Evolutionary conservation across 2,329 filamentous ascomycete genomes (phyloP), one percentile per base, ranked within the genome.

Genomic region (Colletotrichum sp.): DNA sequence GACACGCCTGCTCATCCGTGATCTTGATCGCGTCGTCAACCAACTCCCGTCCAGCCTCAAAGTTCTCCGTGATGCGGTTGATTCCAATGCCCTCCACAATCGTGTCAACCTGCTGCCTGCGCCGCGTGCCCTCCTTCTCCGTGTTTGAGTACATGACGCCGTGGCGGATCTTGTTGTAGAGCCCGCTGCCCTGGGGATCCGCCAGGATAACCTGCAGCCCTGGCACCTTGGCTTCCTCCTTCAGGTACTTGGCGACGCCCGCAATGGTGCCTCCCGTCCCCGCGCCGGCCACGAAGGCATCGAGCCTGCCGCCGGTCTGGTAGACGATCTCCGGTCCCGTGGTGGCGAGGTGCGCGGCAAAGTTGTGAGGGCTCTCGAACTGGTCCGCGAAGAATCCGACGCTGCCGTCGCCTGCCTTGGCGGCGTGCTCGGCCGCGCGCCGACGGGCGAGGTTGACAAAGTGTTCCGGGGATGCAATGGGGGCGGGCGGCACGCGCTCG

Each of bases 21-120:
- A 99, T 95, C 75, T 93, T 92, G 48, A 99, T 92, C 4, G 97
- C 96, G 85, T 98, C 96, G 83, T 98, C 95, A 69, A 99, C 92
- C 71, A 98, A 85, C 81, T 96, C 93, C 78, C 95, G 90, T 0
- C 96, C 97, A 32, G 93, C 93, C 83, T 98, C 95, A 78, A 99
- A 97, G 84, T 99, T 99, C 69, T 92, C 91, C 2, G 97, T 99
- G n/a, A 98, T 90, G 3, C 97, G 93, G 83, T 98, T 99, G 84
- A 99, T 95, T 2, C 97, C 97, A 78, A 99, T 95, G 2, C 97
- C 97, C 85, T 99, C 98, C 32, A 99, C 95, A 78, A 99, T 95
- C 6, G 94, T 96, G 86, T 99, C 98, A 68, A 99, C 95, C 85
- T 99, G 98, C 80, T 95, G 93, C 75, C 97, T 90, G 65, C 98